Base-by-base conservation (phyloP, 2,329 filamentous ascomycete genomes). In the Fonsecaea pedrosoi region DNA sequence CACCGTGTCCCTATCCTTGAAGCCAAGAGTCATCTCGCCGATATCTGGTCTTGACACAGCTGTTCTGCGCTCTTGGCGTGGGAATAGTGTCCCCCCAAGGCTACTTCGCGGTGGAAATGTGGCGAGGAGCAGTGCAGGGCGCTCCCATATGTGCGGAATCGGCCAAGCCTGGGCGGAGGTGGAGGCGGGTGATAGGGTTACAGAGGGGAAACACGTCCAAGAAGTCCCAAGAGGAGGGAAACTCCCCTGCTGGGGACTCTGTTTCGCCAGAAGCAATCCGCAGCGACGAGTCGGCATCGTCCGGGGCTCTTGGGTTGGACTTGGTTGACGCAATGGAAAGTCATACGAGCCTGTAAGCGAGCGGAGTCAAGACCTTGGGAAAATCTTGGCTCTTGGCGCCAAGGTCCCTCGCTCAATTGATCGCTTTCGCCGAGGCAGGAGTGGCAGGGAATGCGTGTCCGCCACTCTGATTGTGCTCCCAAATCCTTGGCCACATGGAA, bases 151-250 rank as follows among this genome's bases (percentile, higher is more conserved):
- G 59, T 15, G 59, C 59, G 59, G 59, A 54, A 54, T 21, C 32
- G 59, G 59, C 59, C 59, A 61, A 61, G 59, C 59, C 45, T 61
- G 57, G 57, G 59, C 59, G 45, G 45, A 54, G 59, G n/a, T 54
- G 59, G 59, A 61, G 59, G 54, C 35, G 7, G 12, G 21, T 40
- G 59, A 61, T 53, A 61, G 35, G 38, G 59, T 61, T 40, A 53
- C 32, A 54, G 37, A 42, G n/a, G 13, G 21, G 3, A 30, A 38
- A n/a, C 30, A 32, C 8, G 13, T 32, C 45, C 58, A 60, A 60
- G 58, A 40, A 32, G 5, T 34, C 48, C 45, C 58, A 60, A 60
- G 58, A 48, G n/a, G 21, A 6, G 21, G 42, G 42, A 48, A 48
- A 40, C 40, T 30, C 4, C 25, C 15, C 6, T 15, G n/a, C 32